phyloP scores from a whole-genome alignment of 2,329 filamentous ascomycete genomes.

The Exophiala dermatitidis region DNA sequence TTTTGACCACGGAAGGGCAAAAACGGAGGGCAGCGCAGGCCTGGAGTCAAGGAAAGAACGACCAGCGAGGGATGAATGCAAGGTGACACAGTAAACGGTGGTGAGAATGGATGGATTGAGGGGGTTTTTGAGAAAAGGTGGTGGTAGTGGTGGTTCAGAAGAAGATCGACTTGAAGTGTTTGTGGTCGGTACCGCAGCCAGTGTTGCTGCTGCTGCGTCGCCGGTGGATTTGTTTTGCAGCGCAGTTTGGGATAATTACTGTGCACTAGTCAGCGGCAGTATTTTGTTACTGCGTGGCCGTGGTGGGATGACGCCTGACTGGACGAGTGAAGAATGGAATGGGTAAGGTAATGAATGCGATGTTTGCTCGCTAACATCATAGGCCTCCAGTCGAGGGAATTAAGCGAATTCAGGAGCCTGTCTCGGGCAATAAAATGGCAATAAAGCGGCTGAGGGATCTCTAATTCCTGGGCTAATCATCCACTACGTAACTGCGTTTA shows the following conservation, averaged over 20 bases:
- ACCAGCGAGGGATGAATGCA: conserved; percentile 5
- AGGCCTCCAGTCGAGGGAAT: not conserved
- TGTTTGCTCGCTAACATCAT: not conserved
- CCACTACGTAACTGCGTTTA: not conserved
- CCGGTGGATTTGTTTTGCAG: conserved; percentile 10
- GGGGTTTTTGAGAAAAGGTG: too few relatives aligned
- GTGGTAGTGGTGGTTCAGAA: not conserved
- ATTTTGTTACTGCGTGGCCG: too few relatives aligned
- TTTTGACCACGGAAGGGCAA: conserved; percentile 1
- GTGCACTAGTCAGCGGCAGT: not conserved
- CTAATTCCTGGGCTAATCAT: not conserved
- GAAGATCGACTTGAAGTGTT: not conserved
- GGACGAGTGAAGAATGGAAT: not conserved
- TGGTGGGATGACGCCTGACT: not conserved
- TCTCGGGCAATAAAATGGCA: not conserved
- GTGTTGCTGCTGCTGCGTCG: not conserved
- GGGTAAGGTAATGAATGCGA: not conserved
- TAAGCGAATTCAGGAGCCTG: not conserved
- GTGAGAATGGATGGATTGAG: conserved; percentile 10
- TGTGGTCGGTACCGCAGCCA: not conserved
- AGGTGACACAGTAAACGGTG: conserved; percentile 5
- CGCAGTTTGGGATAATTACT: not conserved
- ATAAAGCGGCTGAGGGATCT: not conserved
- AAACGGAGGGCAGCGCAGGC: conserved; percentile 6
- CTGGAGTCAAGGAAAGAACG: conserved; percentile 27